phyloP scores from a whole-genome alignment of 1,284 basidiomycete species.

The Microbotryum lychnidis-dioicae region DNA sequence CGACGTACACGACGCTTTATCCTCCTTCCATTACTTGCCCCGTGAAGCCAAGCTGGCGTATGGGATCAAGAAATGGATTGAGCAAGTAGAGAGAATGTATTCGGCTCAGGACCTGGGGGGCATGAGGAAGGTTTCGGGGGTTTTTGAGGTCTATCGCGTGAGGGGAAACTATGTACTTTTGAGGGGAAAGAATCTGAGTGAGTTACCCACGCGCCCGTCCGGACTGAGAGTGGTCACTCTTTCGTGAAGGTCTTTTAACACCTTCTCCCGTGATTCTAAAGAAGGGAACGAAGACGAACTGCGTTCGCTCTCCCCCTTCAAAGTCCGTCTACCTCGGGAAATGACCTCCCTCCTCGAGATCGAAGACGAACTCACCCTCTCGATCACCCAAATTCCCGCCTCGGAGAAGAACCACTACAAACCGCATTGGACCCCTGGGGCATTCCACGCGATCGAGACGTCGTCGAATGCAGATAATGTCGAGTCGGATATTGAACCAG shows the following conservation, averaged over 20 bases:
- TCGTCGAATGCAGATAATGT: background rate
- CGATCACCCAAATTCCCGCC: background rate
- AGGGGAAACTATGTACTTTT: background rate
- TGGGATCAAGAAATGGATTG: background rate
- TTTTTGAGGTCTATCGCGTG: constrained; percentile 1
- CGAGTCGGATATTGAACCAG: constrained; percentile 5
- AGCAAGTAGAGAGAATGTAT: background rate
- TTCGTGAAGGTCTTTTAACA: background rate
- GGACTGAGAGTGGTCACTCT: too few relatives aligned
- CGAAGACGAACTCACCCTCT: background rate
- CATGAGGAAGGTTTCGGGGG: background rate
- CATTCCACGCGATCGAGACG: too few relatives aligned
- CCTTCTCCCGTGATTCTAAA: background rate
- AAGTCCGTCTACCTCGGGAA: background rate
- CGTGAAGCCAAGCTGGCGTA: background rate
- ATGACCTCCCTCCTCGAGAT: background rate
- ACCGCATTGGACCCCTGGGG: background rate
- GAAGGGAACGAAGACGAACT: background rate
- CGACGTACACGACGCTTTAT: background rate
- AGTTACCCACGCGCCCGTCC: background rate
- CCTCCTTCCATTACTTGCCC: background rate
- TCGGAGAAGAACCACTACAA: background rate
- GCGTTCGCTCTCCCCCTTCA: background rate
- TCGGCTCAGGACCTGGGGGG: background rate
- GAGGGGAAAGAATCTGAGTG: background rate